Base-by-base conservation (phyloP, 2,329 filamentous ascomycete species). In the Monosporascus sp. region DNA sequence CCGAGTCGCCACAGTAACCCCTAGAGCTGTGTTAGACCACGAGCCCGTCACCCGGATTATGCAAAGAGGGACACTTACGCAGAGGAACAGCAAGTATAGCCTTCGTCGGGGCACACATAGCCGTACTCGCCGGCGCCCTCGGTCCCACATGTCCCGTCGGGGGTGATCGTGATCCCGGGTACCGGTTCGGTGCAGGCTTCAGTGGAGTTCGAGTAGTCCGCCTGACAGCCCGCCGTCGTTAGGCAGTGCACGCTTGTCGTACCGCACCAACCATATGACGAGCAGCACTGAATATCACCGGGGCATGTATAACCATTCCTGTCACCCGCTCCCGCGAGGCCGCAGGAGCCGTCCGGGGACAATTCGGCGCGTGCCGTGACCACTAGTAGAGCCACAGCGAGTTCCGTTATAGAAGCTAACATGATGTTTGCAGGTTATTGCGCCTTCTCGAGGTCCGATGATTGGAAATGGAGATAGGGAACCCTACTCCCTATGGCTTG, bases 141-240 rank as follows among this genome's bases (percentile, higher is more conserved):
- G 2, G 53, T 52, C 5, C 67, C 66, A 47, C 67, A 69, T 0
- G 67, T 69, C 7, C 66, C 66, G 46, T 69, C 67, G n/a, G 65
- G 53, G 1, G 64, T 63, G 41, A 67, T 46, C n/a, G 62, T 63
- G 5, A 58, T 58, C 3, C 62, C 65, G 11, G 62, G 57, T 24
- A 60, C 56, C 35, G 66, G 67, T 18, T 62, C 56, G 38, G 54
- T 48, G 56, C 67, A 69, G 5, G 63, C 54, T 14, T 25, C 49
- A 2, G 64, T 54, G n/a, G 60, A 48, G 57, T 67, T 66, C 27
- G 67, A 68, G 58, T 58, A 69, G 3, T 52, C 49, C 39, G 55
- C 35, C 55, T 68, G 67, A 52, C 67, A 69, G 14, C 64, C 62
- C 17, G 56, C 59, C 6, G 66, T 63, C 35, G 59, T 66, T 24